These are phyloP conservation scores for Albifimbria verrucaria DNA, from an alignment of 2,329 filamentous ascomycete species.

Conservation along the genomic window DNA sequence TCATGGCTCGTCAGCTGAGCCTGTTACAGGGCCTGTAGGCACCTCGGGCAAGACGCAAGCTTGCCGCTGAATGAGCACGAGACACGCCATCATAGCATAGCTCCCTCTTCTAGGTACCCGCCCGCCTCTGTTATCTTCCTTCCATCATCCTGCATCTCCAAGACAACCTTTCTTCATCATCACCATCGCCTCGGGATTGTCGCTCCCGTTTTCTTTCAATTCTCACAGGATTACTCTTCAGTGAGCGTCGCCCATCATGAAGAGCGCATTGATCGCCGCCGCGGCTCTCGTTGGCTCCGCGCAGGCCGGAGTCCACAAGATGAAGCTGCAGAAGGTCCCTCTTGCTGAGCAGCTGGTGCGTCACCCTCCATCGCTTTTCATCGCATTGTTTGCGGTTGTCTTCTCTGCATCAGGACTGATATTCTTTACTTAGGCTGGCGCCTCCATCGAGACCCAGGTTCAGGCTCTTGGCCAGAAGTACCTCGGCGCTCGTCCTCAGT, in stretches of 20 bases:
- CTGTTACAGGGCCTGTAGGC: conserved; percentile 1
- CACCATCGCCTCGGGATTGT: background rate
- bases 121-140: background rate
- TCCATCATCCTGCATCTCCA: background rate
- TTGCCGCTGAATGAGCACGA: background rate
- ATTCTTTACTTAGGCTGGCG: conserved; percentile 58
- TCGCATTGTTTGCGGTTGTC: background rate
- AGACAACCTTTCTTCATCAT: background rate
- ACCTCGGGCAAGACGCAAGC: conserved; percentile 1
- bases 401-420: conserved; percentile 10
- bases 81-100: conserved; percentile 9
- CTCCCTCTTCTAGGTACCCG: conserved; percentile 4
- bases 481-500: conserved; percentile 71
- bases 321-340: conserved; percentile 96
- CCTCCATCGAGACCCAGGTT: conserved; percentile 78
- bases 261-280: conserved; percentile 76
- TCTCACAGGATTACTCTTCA: conserved; percentile 4
- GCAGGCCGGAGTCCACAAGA: conserved; percentile 85
- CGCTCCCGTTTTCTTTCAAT: conserved; percentile 3
- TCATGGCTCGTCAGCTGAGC: conserved; percentile 5
- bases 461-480: conserved; percentile 92
- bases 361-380: conserved; percentile 15
- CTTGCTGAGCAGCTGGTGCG: conserved; percentile 88
- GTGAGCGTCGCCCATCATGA: conserved; percentile 61
- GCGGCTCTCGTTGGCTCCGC: conserved; percentile 78